These are phyloP conservation scores for Mesostigma viride DNA, from an alignment of 139 green algal genomes.

Conservation along the genomic window DNA sequence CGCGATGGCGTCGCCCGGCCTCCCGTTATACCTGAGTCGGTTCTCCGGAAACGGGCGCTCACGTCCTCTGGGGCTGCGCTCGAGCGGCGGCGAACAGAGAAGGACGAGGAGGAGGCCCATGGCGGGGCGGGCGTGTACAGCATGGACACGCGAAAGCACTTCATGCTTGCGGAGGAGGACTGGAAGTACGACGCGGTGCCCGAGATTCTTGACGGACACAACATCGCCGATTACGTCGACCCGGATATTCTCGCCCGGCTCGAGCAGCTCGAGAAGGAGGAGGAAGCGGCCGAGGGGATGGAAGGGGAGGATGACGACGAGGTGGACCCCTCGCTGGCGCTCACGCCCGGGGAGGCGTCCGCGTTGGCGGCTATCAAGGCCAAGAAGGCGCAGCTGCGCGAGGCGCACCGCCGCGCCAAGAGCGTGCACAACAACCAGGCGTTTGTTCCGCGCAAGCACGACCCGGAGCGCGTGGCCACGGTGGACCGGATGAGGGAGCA, in stretches of 20 bases:
- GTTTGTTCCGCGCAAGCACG: constrained; percentile 56
- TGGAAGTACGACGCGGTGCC: constrained; percentile 96
- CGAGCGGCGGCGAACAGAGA: constrained; percentile 32
- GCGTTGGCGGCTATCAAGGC: constrained; percentile 48
- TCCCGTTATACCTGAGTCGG: constrained; percentile 65
- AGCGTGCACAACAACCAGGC: constrained; percentile 47
- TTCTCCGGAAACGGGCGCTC: too few relatives aligned
- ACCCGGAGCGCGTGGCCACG: constrained; percentile 34
- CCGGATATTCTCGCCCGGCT: constrained; percentile 89
- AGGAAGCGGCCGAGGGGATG: constrained; percentile 43
- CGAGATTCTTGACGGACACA: constrained; percentile 92
- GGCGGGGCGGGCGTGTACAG: constrained; percentile 91
- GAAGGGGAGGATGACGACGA: constrained; percentile 33
- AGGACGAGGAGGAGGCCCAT: constrained; percentile 68
- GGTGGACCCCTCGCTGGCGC: constrained; percentile 42
- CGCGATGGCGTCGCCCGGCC: constrained; percentile 50
- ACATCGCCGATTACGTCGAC: constrained; percentile 94
- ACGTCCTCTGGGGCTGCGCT: too few relatives aligned
- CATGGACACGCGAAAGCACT: constrained; percentile 74
- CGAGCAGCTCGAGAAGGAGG: constrained; percentile 83
- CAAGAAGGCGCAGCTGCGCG: constrained; percentile 59
- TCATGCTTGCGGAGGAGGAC: constrained; percentile 59
- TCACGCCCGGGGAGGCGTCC: constrained; percentile 59
- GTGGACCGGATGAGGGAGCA: constrained; percentile 37
- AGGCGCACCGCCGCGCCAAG: constrained; percentile 58